phyloP scores from a whole-genome alignment of 2,329 filamentous ascomycete genomes.

The Phyllosticta paracitricarpa region DNA sequence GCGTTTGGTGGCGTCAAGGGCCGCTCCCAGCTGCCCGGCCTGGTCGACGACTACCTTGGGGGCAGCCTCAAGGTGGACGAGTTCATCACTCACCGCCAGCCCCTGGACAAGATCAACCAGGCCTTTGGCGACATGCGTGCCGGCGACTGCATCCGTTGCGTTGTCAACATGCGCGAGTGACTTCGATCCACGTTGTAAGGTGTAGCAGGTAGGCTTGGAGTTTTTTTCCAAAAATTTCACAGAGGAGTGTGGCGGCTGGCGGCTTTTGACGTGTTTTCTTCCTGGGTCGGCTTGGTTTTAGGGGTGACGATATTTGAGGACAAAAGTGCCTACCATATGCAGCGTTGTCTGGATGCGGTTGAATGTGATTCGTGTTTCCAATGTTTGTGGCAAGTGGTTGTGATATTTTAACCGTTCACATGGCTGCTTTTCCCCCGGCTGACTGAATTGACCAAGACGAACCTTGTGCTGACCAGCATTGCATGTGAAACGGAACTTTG shows the following conservation, averaged over 20 bases:
- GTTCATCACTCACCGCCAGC: slow-evolving; percentile 95
- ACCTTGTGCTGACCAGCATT: too few species aligned
- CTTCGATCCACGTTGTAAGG: background rate
- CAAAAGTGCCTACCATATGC: background rate
- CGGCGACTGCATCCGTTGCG: slow-evolving; percentile 93
- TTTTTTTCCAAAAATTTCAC: background rate
- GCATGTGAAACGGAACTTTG: too few species aligned
- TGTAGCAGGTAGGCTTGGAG: background rate
- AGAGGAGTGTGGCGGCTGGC: background rate
- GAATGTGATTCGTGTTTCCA: background rate
- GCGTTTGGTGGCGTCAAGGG: slow-evolving; percentile 98
- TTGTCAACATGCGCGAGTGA: slow-evolving; percentile 53
- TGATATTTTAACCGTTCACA: background rate
- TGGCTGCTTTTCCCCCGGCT: too few species aligned
- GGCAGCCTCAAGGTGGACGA: slow-evolving; percentile 95
- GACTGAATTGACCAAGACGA: background rate
- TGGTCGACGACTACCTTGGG: slow-evolving; percentile 81
- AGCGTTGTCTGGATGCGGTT: background rate
- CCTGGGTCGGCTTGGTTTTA: background rate
- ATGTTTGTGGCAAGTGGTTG: background rate
- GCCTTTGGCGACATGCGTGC: slow-evolving; percentile 92
- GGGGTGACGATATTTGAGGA: background rate
- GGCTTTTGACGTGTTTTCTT: background rate
- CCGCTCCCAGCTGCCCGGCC: slow-evolving; percentile 75
- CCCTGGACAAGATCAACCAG: slow-evolving; percentile 70